Percentiles rank a stretch among this genome's conserved stretches.
These are phyloP conservation scores for Eucalyptus globulus DNA, from an alignment of 345 rosid genomes.

Conservation along the genomic window DNA sequence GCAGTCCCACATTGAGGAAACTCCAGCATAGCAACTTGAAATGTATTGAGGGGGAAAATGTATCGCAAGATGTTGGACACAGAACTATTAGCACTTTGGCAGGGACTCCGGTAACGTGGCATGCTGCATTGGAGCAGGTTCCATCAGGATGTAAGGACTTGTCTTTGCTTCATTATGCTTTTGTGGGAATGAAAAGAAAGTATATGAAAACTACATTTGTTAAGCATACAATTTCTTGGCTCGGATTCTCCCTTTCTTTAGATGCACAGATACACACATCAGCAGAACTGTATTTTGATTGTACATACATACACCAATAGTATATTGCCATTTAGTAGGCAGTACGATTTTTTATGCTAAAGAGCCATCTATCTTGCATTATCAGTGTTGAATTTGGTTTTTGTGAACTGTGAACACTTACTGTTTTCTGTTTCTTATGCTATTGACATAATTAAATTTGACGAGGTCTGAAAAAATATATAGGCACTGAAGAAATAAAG, in stretches of 20 bases:
- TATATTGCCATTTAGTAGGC: not conserved
- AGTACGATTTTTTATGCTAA: not conserved
- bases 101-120: conserved; percentile 71
- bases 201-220: not conserved
- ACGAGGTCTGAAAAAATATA: not conserved
- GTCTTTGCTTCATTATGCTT: not conserved
- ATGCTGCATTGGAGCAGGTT: conserved; percentile 66
- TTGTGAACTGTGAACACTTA: not conserved
- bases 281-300: not conserved
- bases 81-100: conserved; percentile 38
- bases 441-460: not conserved
- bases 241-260: not conserved
- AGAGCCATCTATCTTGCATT: not conserved
- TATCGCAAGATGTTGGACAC: conserved; percentile 14
- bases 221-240: not conserved
- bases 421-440: not conserved
- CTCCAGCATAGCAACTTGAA: conserved; percentile 55
- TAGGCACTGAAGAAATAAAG: not conserved
- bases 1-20: conserved; percentile 76
- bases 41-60: conserved; percentile 33
- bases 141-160: conserved; percentile 61
- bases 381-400: not conserved
- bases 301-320: not conserved
- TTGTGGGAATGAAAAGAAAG: not conserved
- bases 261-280: not conserved